Evolutionary conservation across 176 grass and related monocot genomes (phyloP).

Genomic region (Elymus sibiricus): DNA sequence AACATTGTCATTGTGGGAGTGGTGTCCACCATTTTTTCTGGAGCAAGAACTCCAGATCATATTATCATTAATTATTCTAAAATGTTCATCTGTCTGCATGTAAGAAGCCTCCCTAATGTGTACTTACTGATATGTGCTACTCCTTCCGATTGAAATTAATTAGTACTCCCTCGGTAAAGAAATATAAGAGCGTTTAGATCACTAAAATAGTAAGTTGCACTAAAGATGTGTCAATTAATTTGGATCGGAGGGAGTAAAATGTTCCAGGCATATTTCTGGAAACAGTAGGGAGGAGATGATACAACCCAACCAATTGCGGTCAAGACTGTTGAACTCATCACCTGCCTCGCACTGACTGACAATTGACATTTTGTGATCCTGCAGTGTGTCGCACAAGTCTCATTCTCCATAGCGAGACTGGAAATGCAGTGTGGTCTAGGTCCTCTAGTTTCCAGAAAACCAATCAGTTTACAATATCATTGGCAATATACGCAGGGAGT

Average conservation of each 20-base stretch:
- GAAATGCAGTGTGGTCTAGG: not conserved
- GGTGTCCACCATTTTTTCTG: constrained; percentile 4
- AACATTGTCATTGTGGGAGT: not conserved
- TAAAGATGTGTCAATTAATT: too few relatives aligned
- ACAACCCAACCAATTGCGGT: not conserved
- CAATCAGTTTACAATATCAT: not conserved
- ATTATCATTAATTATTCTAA: not conserved
- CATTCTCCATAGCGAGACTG: not conserved
- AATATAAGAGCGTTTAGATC: too few relatives aligned
- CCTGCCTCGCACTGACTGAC: not conserved
- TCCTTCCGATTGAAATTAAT: too few relatives aligned
- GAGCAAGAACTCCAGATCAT: constrained; percentile 11
- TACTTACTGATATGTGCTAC: too few relatives aligned
- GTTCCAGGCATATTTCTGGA: not conserved
- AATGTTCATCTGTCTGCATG: not conserved
- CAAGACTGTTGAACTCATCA: not conserved
- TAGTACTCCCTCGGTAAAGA: too few relatives aligned
- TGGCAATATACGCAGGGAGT: not conserved
- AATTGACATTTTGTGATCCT: not conserved
- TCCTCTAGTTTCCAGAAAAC: not conserved
- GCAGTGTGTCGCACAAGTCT: not conserved
- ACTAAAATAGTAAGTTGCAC: too few relatives aligned
- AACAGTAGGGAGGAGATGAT: not conserved
- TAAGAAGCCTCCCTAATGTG: not conserved
- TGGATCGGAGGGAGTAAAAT: too few relatives aligned